A percentile compares a stretch with the other conserved stretches of the same genome.
These are phyloP conservation scores for Nicotiana knightiana DNA, from an alignment of 257 asterid species.

Conservation along the genomic window DNA sequence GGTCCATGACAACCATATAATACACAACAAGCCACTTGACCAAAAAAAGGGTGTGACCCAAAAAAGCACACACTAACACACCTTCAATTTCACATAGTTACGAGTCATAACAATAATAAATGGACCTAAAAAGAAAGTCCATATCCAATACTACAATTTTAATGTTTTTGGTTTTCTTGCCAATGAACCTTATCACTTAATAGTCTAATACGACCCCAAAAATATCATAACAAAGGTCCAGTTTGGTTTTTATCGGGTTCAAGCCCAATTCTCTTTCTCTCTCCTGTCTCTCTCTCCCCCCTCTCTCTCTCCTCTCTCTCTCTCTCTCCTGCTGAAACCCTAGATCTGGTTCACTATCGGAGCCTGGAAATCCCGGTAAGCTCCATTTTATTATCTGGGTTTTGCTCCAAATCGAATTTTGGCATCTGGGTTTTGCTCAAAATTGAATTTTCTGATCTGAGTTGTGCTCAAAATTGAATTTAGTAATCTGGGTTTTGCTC, in stretches of 20 bases:
- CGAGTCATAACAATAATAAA: not conserved
- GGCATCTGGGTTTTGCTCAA: no score
- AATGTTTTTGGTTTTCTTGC: constrained; percentile 12
- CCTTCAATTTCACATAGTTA: constrained; percentile 15
- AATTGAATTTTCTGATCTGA: no score
- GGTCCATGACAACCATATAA: constrained; percentile 15
- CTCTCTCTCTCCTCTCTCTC: constrained; percentile 28
- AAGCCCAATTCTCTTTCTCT: constrained; percentile 71
- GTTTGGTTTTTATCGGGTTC: constrained; percentile 26
- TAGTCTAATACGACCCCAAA: constrained; percentile 18
- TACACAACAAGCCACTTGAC: not conserved
- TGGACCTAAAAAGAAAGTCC: constrained; percentile 79
- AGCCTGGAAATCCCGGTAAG: constrained; percentile 24
- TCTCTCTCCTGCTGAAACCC: constrained; percentile 42
- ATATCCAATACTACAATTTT: constrained; percentile 56
- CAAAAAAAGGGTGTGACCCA: not conserved
- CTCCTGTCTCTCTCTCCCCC: constrained; percentile 19
- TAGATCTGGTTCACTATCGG: constrained; percentile 41
- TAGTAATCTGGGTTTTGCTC: not conserved
- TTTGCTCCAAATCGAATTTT: not conserved
- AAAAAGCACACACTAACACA: constrained; percentile 28
- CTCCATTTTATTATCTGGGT: constrained; percentile 4
- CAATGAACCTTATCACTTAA: constrained; percentile 39
- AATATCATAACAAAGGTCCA: constrained; percentile 44
- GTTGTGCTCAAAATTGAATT: not conserved